Conservation (phyloP, 306 rosid genomes). For the Begonia peltatifolia region DNA sequence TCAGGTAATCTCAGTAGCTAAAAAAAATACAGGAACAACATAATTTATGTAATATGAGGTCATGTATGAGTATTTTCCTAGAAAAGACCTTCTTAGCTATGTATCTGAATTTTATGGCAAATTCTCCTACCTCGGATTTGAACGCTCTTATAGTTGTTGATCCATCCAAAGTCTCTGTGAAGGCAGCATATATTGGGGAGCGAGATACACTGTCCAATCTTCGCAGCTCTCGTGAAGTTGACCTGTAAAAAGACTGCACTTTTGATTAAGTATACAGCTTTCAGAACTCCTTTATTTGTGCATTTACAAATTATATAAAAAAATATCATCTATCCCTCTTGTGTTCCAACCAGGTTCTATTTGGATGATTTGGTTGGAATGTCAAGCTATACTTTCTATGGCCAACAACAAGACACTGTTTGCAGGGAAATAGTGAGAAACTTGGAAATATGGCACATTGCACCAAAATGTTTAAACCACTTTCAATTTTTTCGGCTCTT, state of each 20-base stretch:
- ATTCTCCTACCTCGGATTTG: slow-evolving; percentile 54
- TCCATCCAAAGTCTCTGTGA: slow-evolving; percentile 89
- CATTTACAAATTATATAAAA: too few species aligned
- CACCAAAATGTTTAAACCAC: too few species aligned
- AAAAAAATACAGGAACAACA: too few species aligned
- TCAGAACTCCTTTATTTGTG: neutral
- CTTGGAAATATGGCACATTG: too few species aligned
- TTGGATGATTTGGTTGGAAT: too few species aligned
- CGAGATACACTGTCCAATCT: slow-evolving; percentile 92
- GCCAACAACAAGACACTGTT: too few species aligned
- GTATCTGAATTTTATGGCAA: neutral
- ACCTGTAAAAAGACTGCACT: slow-evolving; percentile 79
- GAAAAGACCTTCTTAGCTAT: neutral
- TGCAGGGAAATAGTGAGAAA: too few species aligned
- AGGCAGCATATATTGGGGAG: slow-evolving; percentile 90
- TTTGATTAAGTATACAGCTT: slow-evolving; percentile 8
- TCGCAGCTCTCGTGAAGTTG: slow-evolving; percentile 88
- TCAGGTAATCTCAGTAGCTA: neutral
- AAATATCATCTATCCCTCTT: too few species aligned
- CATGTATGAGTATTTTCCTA: neutral
- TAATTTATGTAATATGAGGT: neutral
- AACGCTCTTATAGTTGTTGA: slow-evolving; percentile 81
- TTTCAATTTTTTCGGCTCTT: too few species aligned
- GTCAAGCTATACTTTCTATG: too few species aligned
- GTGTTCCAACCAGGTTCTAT: too few species aligned